These are phyloP conservation scores for Henckelia pumila DNA, from an alignment of 257 asterid genomes.

Conservation along the genomic window DNA sequence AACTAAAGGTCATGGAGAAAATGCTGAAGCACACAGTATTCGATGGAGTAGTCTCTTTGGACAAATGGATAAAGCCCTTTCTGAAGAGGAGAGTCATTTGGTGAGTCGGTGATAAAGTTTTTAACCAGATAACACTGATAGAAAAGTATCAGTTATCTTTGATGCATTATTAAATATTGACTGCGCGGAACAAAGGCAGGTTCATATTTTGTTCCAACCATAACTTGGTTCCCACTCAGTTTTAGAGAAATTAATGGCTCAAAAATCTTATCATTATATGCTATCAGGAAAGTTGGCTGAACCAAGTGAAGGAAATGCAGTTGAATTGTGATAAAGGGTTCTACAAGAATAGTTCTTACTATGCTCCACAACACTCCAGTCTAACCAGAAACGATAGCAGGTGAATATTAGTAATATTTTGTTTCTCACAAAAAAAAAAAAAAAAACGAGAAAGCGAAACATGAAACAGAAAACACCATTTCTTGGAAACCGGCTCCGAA, in stretches of 20 bases:
- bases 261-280: conserved; percentile 6
- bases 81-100: conserved; percentile 79
- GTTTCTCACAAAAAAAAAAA: too few relatives aligned
- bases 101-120: conserved; percentile 36
- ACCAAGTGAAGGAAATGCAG: conserved; percentile 87
- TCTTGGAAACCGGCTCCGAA: too few relatives aligned
- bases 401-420: conserved; percentile 28
- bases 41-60: conserved; percentile 65
- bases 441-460: background rate
- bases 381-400: conserved; percentile 42
- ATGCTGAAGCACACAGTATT: conserved; percentile 54
- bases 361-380: conserved; percentile 31
- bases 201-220: background rate
- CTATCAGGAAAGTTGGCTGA: conserved; percentile 80
- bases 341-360: conserved; percentile 26
- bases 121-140: background rate
- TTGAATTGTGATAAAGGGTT: conserved; percentile 76
- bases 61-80: conserved; percentile 73
- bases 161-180: background rate
- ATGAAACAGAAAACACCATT: background rate
- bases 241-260: conserved; percentile 14
- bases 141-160: background rate
- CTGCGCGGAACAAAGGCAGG: background rate
- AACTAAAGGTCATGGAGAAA: conserved; percentile 31
- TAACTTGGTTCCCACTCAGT: background rate